phyloP scores from a whole-genome alignment of 2,329 filamentous ascomycete genomes.

The Zymoseptoria pseudotritici region DNA sequence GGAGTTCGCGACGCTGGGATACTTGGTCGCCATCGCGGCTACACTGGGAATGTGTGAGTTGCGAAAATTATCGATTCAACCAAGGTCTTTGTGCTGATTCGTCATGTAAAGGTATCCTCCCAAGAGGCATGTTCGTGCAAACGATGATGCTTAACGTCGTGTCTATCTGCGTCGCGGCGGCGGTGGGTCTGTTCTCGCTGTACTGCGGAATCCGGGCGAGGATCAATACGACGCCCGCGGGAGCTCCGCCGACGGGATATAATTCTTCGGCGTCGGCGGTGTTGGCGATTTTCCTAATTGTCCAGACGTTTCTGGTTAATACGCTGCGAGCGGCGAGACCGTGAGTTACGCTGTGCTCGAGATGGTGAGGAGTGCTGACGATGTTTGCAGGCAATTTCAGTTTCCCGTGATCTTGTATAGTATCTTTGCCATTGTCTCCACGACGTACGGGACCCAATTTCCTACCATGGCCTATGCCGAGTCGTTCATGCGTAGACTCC shows the following conservation, averaged over 20 bases:
- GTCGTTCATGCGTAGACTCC: constrained; percentile 47
- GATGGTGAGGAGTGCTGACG: neutral
- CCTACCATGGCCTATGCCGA: constrained; percentile 47
- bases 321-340: constrained; percentile 58
- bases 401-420: constrained; percentile 62
- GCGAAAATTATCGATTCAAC: too few relatives aligned
- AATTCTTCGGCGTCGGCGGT: constrained; percentile 68
- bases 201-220: constrained; percentile 61
- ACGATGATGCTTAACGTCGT: constrained; percentile 54
- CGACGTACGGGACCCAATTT: constrained; percentile 56
- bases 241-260: constrained; percentile 40
- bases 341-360: neutral
- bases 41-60: constrained; percentile 52
- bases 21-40: constrained; percentile 58
- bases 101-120: constrained; percentile 42
- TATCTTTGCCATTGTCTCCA: constrained; percentile 59
- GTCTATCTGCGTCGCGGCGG: constrained; percentile 51
- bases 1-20: constrained; percentile 50
- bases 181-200: constrained; percentile 54
- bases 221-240: constrained; percentile 43
- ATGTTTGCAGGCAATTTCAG: constrained; percentile 44
- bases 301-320: constrained; percentile 62
- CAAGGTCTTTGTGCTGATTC: neutral
- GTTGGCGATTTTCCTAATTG: constrained; percentile 62
- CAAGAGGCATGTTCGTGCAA: constrained; percentile 64